phyloP scores from a whole-genome alignment of 306 rosid genomes.

The Vachellia pachyceras region DNA sequence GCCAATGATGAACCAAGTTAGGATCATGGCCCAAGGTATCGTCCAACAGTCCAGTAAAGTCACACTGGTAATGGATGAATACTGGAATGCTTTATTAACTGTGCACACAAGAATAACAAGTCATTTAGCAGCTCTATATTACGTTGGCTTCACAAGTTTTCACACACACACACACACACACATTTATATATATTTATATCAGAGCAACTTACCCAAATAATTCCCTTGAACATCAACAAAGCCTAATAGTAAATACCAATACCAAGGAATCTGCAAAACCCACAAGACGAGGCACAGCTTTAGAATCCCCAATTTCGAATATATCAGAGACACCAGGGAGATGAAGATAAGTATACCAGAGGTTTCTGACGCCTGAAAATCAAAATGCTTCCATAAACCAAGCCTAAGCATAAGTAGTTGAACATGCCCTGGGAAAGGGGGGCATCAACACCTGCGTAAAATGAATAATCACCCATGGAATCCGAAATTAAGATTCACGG shows the following conservation, averaged over 20 bases:
- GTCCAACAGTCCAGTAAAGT: constrained; percentile 71
- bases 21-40: constrained; percentile 64
- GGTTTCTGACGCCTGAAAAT: constrained; percentile 57
- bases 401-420: constrained; percentile 53
- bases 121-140: not conserved
- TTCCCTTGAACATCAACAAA: constrained; percentile 75
- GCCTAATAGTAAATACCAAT: constrained; percentile 71
- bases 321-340: not conserved
- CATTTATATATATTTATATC: no score
- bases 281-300: not conserved
- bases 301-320: constrained; percentile 27
- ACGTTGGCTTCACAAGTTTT: not conserved
- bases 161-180: no score
- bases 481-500: not conserved
- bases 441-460: constrained; percentile 61
- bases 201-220: constrained; percentile 59
- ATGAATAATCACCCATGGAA: not conserved
- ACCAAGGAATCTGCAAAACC: constrained; percentile 69
- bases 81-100: constrained; percentile 76
- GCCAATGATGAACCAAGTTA: constrained; percentile 66
- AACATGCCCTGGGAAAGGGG: constrained; percentile 60
- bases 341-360: constrained; percentile 35
- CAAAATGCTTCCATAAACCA: constrained; percentile 66
- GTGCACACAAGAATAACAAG: constrained; percentile 47
- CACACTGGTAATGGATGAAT: constrained; percentile 69